Evolutionary conservation across 441 rosid species (phyloP).

Genomic region (Bruguiera hainesii): DNA sequence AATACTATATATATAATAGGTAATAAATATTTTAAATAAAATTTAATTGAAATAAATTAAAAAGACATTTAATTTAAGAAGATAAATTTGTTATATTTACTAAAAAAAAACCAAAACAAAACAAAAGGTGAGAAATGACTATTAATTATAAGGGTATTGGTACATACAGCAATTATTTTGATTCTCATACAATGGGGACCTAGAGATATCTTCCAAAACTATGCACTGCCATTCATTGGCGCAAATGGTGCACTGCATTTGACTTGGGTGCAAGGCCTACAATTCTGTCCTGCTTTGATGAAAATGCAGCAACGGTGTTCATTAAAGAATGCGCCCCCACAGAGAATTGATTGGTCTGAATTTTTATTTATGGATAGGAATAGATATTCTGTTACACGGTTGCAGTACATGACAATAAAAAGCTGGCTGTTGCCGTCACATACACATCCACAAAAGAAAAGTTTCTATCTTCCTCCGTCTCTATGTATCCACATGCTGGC

Average conservation of each 20-base stretch:
- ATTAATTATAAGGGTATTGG: no score
- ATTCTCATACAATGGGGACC: conserved; percentile 15
- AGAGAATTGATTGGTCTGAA: conserved; percentile 23
- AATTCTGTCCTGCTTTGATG: conserved; percentile 11
- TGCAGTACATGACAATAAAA: conserved; percentile 25
- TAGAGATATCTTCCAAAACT: not conserved
- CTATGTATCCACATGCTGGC: not conserved
- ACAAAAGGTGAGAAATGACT: no score
- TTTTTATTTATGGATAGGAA: conserved; percentile 18
- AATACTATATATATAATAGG: no score
- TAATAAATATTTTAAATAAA: no score
- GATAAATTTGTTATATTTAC: no score
- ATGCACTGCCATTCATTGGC: not conserved
- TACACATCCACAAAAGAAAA: not conserved
- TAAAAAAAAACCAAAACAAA: no score
- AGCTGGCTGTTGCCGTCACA: conserved; percentile 15
- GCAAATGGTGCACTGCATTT: not conserved
- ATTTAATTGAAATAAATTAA: no score
- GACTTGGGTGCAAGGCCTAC: conserved; percentile 12
- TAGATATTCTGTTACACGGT: conserved; percentile 21
- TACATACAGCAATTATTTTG: conserved; percentile 3
- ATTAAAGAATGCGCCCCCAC: conserved; percentile 24
- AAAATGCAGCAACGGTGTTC: conserved; percentile 19
- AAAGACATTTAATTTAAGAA: no score
- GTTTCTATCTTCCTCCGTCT: conserved; percentile 2